A percentile compares a stretch with the other conserved stretches of the same genome.
phyloP scores from a whole-genome alignment of 2,329 filamentous ascomycete genomes.

The Fulvia fulva region DNA sequence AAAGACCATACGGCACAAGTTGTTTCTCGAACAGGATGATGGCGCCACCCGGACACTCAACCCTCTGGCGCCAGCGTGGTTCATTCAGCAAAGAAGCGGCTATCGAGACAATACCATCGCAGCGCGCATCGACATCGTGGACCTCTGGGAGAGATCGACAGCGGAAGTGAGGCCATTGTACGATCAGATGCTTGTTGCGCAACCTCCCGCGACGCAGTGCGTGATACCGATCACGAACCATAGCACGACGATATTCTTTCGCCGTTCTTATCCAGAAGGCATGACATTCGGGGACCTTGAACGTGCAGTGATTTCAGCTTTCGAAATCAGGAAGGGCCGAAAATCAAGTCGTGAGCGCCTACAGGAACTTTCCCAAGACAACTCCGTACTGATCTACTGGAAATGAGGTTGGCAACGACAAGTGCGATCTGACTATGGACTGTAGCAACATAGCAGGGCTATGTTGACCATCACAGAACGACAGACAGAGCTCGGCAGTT shows the following conservation, averaged over 20 bases:
- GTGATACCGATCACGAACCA: conserved; percentile 18
- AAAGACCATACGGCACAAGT: conserved; percentile 8
- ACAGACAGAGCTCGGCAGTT: too few relatives aligned
- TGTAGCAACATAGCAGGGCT: too few relatives aligned
- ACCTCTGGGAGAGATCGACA: conserved; percentile 14
- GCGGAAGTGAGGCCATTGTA: conserved; percentile 14
- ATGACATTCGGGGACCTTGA: conserved; percentile 22
- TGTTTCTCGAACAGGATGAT: conserved; percentile 18
- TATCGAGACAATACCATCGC: conserved; percentile 21
- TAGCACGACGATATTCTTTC: conserved; percentile 14
- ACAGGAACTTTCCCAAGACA: conserved; percentile 17
- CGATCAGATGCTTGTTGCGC: conserved; percentile 17
- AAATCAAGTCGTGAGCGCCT: conserved; percentile 14
- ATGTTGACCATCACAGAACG: neutral
- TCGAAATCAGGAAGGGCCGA: conserved; percentile 18
- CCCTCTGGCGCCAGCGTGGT: conserved; percentile 17
- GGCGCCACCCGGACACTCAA: conserved; percentile 11
- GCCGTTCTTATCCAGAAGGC: conserved; percentile 19
- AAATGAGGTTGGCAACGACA: conserved; percentile 3
- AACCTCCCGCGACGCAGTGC: conserved; percentile 20
- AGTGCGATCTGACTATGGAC: neutral
- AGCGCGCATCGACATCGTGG: conserved; percentile 17
- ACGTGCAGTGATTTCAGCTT: conserved; percentile 19
- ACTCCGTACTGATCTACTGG: conserved; percentile 23
- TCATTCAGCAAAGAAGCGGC: conserved; percentile 13